These are phyloP conservation scores for Thuja plicata DNA, from an alignment of 83 land plant genomes.

Conservation along the genomic window DNA sequence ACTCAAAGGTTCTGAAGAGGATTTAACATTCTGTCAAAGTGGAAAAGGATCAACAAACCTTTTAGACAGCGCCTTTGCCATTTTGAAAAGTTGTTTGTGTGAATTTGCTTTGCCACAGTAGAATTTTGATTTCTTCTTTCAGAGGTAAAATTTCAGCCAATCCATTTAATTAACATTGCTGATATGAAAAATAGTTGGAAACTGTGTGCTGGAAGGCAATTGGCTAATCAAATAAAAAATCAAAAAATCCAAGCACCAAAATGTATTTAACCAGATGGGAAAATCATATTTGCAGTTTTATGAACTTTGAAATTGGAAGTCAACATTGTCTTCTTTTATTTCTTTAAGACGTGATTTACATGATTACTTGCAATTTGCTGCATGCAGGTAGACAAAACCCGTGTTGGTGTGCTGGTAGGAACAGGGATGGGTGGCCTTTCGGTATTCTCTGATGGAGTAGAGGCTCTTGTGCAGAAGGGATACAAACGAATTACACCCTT, in stretches of 20 bases:
- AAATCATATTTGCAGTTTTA: not conserved
- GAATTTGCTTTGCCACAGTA: not conserved
- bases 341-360: not conserved
- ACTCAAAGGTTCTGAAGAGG: not conserved
- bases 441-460: slow-evolving; percentile 51
- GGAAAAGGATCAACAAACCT: not conserved
- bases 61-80: not conserved
- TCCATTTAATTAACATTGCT: not conserved
- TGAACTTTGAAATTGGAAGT: not conserved
- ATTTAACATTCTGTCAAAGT: not conserved
- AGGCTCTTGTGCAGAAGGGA: slow-evolving; percentile 59
- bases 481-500: slow-evolving; percentile 60
- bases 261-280: not conserved
- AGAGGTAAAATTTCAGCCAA: not conserved
- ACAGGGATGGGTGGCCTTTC: slow-evolving; percentile 70
- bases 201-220: not conserved
- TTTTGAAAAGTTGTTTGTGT: not conserved
- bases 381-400: slow-evolving; percentile 52
- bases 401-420: slow-evolving; percentile 60
- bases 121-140: not conserved
- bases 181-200: not conserved
- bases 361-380: not conserved
- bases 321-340: not conserved
- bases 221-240: not conserved
- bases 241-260: not conserved